Conservation (phyloP, 169 alveolate species). For the Blepharisma undulans region DNA sequence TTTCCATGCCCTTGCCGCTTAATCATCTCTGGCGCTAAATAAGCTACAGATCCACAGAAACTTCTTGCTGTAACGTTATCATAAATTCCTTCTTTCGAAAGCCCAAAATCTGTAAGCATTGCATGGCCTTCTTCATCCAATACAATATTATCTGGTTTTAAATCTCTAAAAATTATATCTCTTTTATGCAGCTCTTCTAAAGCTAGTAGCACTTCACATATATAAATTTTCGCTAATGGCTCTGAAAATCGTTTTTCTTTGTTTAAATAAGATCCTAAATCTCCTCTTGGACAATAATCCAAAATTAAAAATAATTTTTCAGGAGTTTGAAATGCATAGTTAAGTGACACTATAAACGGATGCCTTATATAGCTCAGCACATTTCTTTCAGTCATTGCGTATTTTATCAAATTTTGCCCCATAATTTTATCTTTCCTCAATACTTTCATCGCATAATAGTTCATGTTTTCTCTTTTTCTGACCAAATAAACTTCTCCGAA, state of each 20-base stretch:
- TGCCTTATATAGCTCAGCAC: slow-evolving; percentile 76
- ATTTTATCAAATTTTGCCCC: slow-evolving; percentile 76
- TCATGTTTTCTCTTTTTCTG: slow-evolving; percentile 54
- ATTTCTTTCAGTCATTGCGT: slow-evolving; percentile 89
- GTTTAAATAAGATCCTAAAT: slow-evolving; percentile 63
- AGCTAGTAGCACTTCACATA: slow-evolving; percentile 80
- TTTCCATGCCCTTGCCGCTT: slow-evolving; percentile 79
- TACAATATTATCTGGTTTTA: slow-evolving; percentile 85
- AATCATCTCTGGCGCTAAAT: slow-evolving; percentile 56
- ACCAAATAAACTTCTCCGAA: slow-evolving; percentile 90
- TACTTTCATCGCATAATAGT: slow-evolving; percentile 86
- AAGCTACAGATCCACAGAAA: slow-evolving; percentile 25
- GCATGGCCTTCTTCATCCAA: slow-evolving; percentile 80
- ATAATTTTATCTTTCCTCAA: slow-evolving; percentile 74
- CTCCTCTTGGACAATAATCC: slow-evolving; percentile 86
- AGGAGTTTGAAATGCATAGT: slow-evolving; percentile 83
- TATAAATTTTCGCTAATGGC: slow-evolving; percentile 71
- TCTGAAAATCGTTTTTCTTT: slow-evolving; percentile 73
- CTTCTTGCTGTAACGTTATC: neutral
- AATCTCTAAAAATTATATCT: slow-evolving; percentile 83
- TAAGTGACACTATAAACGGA: slow-evolving; percentile 82
- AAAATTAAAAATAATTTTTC: slow-evolving; percentile 76
- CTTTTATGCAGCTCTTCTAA: slow-evolving; percentile 77
- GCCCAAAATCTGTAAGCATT: slow-evolving; percentile 25
- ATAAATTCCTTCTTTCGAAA: neutral